These are phyloP conservation scores for Diaporthe australafricana DNA, from an alignment of 2,329 filamentous ascomycete genomes.

Conservation along the genomic window DNA sequence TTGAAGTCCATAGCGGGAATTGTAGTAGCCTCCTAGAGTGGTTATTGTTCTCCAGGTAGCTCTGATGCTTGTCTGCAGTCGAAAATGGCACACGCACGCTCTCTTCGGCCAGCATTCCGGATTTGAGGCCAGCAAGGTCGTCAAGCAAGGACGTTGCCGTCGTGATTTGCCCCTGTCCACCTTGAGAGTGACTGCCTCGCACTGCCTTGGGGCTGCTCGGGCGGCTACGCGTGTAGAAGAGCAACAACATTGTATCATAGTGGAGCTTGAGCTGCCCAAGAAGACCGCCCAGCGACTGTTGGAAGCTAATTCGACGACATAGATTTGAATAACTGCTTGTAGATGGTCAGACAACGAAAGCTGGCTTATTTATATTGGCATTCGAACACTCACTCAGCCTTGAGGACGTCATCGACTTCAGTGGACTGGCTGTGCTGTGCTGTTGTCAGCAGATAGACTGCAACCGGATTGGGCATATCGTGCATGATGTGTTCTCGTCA, in stretches of 20 bases:
- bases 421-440: neutral
- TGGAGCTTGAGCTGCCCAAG: no score
- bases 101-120: slow-evolving; percentile 72
- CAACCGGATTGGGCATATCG: neutral
- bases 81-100: slow-evolving; percentile 71
- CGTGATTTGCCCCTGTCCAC: slow-evolving; percentile 59
- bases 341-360: neutral
- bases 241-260: neutral
- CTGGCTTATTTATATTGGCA: neutral
- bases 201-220: neutral
- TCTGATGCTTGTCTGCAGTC: slow-evolving; percentile 67
- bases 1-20: slow-evolving; percentile 58
- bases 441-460: neutral
- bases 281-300: no score
- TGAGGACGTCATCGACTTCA: slow-evolving; percentile 32
- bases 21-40: slow-evolving; percentile 43
- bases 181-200: slow-evolving; percentile 22
- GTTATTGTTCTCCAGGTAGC: slow-evolving; percentile 72
- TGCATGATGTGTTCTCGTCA: neutral
- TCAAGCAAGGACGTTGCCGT: slow-evolving; percentile 67
- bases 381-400: neutral
- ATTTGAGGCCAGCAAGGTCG: slow-evolving; percentile 71
- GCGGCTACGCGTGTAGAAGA: neutral
- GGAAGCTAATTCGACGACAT: neutral
- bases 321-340: neutral